Evolutionary conservation across 78 protist genomes (phyloP), one percentile per base, ranked within the genome.

Genomic region (Dictyostelium intermedium): DNA sequence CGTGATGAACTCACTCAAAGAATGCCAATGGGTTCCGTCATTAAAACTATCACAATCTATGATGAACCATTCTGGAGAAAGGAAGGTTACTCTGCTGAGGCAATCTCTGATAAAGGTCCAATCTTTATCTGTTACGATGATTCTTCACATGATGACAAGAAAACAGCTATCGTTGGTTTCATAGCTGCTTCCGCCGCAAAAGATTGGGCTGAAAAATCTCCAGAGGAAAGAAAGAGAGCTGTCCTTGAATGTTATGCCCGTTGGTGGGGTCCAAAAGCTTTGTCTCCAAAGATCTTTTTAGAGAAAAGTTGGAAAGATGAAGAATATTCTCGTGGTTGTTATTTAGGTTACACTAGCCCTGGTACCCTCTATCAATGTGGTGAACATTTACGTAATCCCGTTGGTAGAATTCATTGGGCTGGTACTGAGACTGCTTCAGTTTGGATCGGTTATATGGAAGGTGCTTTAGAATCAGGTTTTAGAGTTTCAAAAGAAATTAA

Each of bases 381-480:
- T 41, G 85, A 56, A 9, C 70, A 89, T 25, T 27, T 82, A 18
- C 86, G 91, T 66, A 23, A 35, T 20, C 96, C 93, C 47, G 93
- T 94, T 41, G 96, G 96, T 27, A 47, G 91, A 56, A 84, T 94
- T 72, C 93, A 89, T 77, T 94, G 86, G 86, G 96, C 96, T 47
- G 96, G 96, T 70, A 85, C 91, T 9, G 96, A 84, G 47, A 94
- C 96, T 39, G 91, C 93, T 30, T 61, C 84, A 1, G 80, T 8
- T 23, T 94, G 96, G 96, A 80, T 85, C 13, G 96, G 96, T 56
- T 94, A 94, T 60, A 94, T 94, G 96, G 96, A 94, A 53, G 96
- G 96, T 85, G 96, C 96, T n/a, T 23, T 94, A 7, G 86, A 86
- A 61, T 76, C 91, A 53, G 96, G 96, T 69, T 9, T 45, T 20